phyloP scores from a whole-genome alignment of 2,329 filamentous ascomycete genomes.

The Endocalyx cinctus region DNA sequence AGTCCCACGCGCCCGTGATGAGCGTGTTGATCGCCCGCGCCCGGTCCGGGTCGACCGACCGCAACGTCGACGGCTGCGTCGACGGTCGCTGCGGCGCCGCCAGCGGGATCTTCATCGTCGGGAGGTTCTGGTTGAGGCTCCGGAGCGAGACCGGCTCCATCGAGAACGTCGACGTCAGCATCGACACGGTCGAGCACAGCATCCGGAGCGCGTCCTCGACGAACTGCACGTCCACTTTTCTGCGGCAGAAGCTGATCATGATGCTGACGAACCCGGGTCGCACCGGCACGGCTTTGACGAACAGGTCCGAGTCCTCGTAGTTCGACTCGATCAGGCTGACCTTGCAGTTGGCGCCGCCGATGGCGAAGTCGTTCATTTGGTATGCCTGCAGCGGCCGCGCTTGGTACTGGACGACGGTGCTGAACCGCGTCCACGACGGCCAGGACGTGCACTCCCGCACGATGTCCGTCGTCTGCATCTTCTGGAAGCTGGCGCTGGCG shows the following conservation, averaged over 20 bases:
- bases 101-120: conserved; percentile 39
- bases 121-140: conserved; percentile 34
- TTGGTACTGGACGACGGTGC: conserved; percentile 50
- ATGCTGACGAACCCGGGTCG: conserved; percentile 34
- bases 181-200: conserved; percentile 40
- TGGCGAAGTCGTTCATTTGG: conserved; percentile 35
- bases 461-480: conserved; percentile 46
- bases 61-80: conserved; percentile 16
- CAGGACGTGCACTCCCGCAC: conserved; percentile 50
- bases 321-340: conserved; percentile 37
- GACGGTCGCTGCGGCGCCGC: conserved; percentile 20
- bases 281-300: conserved; percentile 37
- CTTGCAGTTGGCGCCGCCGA: conserved; percentile 41
- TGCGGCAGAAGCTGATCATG: conserved; percentile 41
- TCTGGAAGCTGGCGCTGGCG: conserved; percentile 44
- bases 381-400: conserved; percentile 36
- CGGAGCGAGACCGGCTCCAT: conserved; percentile 42
- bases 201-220: conserved; percentile 41
- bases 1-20: conserved; percentile 41
- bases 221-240: conserved; percentile 36
- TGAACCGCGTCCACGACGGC: conserved; percentile 50
- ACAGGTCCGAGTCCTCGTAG: conserved; percentile 40
- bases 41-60: conserved; percentile 34
- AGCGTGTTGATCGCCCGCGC: conserved; percentile 35
- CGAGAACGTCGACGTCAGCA: conserved; percentile 42